Percentiles rank a stretch among this genome's conserved stretches.
Conservation (phyloP, 176 grass and related monocot species). For the Poa pratensis region DNA sequence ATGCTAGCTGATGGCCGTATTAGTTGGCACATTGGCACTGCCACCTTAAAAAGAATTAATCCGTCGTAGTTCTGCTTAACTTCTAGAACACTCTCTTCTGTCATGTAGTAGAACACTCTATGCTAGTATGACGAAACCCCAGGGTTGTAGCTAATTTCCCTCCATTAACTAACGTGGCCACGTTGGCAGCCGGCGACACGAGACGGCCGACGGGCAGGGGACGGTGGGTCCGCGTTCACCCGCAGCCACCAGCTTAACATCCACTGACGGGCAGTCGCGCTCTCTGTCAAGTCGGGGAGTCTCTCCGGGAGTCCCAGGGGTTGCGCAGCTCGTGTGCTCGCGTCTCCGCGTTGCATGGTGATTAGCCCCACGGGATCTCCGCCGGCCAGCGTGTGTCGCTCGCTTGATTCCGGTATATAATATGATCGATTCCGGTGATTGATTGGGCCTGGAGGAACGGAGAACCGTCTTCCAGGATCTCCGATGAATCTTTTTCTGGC, state of each 20-base stretch:
- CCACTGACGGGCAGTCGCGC: neutral
- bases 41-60: neutral
- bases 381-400: neutral
- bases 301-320: slow-evolving; percentile 35
- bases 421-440: neutral
- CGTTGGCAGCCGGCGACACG: neutral
- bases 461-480: slow-evolving; percentile 1
- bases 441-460: neutral
- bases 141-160: neutral
- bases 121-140: neutral
- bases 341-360: slow-evolving; percentile 34
- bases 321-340: slow-evolving; percentile 23
- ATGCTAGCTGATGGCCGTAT: neutral
- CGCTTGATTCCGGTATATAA: neutral
- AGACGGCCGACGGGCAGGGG: neutral
- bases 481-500: slow-evolving; percentile 17
- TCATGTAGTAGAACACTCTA: neutral
- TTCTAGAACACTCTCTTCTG: slow-evolving; percentile 33
- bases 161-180: neutral
- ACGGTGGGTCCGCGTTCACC: neutral
- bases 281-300: neutral
- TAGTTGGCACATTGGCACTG: slow-evolving; percentile 7
- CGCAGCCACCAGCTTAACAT: slow-evolving; percentile 27
- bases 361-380: slow-evolving; percentile 34
- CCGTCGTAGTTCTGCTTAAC: neutral